phyloP scores from a whole-genome alignment of 176 grass and related monocot species.

The Bonia amplexicaulis region DNA sequence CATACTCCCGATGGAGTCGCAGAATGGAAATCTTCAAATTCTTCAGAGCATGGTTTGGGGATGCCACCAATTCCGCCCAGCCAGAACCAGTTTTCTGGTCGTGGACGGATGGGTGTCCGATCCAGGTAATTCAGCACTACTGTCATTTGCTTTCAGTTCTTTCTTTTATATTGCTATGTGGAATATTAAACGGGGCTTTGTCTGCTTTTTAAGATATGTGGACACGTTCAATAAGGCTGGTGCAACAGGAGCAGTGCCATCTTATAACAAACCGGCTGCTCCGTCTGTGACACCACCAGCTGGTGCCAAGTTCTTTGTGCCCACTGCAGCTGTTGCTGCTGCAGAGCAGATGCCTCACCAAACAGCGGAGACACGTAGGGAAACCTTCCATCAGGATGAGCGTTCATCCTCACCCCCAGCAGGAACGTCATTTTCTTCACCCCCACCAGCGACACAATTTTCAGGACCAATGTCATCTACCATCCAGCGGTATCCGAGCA shows the following conservation, averaged over 20 bases:
- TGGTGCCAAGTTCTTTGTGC: conserved; percentile 81
- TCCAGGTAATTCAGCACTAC: conserved; percentile 53
- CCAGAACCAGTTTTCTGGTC: conserved; percentile 93
- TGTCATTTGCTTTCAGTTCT: not conserved
- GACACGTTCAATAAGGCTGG: conserved; percentile 93
- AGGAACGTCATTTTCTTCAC: conserved; percentile 53
- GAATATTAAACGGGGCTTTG: not conserved
- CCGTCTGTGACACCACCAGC: conserved; percentile 45
- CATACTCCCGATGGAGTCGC: conserved; percentile 41
- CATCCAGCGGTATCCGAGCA: conserved; percentile 67
- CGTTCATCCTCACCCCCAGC: conserved; percentile 37
- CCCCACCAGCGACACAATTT: conserved; percentile 38
- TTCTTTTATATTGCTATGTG: conserved; percentile 9
- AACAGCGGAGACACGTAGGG: conserved; percentile 35
- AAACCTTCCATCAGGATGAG: conserved; percentile 39
- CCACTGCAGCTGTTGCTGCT: conserved; percentile 25
- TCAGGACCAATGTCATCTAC: conserved; percentile 44
- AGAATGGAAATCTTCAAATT: conserved; percentile 33
- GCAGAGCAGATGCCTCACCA: conserved; percentile 40
- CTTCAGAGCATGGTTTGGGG: conserved; percentile 43
- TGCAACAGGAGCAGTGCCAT: conserved; percentile 31
- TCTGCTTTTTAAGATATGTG: conserved; percentile 65
- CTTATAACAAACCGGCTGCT: conserved; percentile 62
- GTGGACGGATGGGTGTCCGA: conserved; percentile 76
- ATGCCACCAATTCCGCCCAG: conserved; percentile 81